A percentile compares a stretch with the other conserved stretches of the same genome.
phyloP scores from a whole-genome alignment of 352 stramenopile genomes.

The Phytophthora meadii region DNA sequence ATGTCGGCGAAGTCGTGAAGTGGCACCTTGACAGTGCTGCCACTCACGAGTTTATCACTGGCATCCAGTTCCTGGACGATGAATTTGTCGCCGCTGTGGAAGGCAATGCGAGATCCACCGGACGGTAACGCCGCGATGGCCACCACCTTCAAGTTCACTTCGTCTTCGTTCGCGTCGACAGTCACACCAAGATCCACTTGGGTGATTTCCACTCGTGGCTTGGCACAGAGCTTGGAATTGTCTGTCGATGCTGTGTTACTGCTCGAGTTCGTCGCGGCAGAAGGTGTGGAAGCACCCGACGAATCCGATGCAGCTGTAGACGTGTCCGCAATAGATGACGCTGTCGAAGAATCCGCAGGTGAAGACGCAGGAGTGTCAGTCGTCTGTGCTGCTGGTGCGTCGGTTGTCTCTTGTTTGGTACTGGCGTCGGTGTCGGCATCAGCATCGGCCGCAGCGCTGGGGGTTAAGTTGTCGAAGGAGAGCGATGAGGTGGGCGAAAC shows the following conservation, averaged over 20 bases:
- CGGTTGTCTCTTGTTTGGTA: background rate
- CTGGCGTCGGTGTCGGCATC: background rate
- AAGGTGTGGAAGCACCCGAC: background rate
- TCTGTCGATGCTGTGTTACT: background rate
- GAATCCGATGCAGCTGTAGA: background rate
- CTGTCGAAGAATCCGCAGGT: background rate
- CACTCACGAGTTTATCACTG: slow-evolving; percentile 49
- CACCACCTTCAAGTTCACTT: slow-evolving; percentile 53
- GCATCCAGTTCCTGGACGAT: slow-evolving; percentile 56
- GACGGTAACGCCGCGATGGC: slow-evolving; percentile 50
- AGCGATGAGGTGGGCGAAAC: background rate
- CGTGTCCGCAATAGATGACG: slow-evolving; percentile 20
- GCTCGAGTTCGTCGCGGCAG: background rate
- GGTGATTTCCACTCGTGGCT: slow-evolving; percentile 43
- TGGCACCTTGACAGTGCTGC: slow-evolving; percentile 40
- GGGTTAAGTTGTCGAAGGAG: background rate
- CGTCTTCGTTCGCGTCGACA: slow-evolving; percentile 54
- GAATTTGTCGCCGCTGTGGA: slow-evolving; percentile 53
- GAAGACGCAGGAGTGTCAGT: background rate
- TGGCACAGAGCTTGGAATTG: slow-evolving; percentile 49
- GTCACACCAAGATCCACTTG: slow-evolving; percentile 48
- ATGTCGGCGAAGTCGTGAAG: slow-evolving; percentile 64
- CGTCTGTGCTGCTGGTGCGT: background rate
- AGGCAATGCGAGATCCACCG: slow-evolving; percentile 55
- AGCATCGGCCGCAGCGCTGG: background rate